phyloP scores from a whole-genome alignment of 2,329 filamentous ascomycete species.

The Alternaria brassicicola region DNA sequence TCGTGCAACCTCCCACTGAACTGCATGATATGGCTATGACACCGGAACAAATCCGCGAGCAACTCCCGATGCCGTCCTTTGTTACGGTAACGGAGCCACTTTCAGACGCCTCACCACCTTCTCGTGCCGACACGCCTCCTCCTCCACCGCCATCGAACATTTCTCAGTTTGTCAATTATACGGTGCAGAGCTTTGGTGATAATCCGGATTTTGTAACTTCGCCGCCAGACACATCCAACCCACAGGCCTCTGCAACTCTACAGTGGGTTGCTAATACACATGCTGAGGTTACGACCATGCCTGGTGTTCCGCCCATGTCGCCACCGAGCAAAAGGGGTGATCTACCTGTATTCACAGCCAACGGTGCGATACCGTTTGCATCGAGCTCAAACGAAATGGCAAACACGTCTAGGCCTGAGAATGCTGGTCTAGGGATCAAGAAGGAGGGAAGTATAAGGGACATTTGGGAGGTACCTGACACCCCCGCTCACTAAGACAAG shows the following conservation, averaged over 20 bases:
- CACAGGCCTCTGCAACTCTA: constrained; percentile 26
- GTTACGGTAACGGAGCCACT: constrained; percentile 30
- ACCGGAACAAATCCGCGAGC: constrained; percentile 45
- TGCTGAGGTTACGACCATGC: constrained; percentile 12
- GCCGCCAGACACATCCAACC: constrained; percentile 5
- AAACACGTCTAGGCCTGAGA: not conserved
- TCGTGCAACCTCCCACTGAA: constrained; percentile 39
- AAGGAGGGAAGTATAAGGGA: constrained; percentile 23
- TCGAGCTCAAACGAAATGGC: constrained; percentile 19
- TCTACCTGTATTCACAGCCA: constrained; percentile 58
- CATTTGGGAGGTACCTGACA: constrained; percentile 57
- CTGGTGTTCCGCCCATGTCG: constrained; percentile 28
- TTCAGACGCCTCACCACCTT: constrained; percentile 32
- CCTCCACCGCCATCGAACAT: constrained; percentile 43
- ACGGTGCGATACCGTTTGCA: constrained; percentile 45
- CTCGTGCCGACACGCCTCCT: constrained; percentile 47
- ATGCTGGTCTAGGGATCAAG: constrained; percentile 5
- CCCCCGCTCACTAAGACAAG: constrained; percentile 40
- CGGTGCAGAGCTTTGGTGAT: constrained; percentile 25
- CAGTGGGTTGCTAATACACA: constrained; percentile 44
- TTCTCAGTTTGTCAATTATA: constrained; percentile 45
- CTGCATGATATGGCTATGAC: constrained; percentile 40
- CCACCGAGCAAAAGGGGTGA: constrained; percentile 49
- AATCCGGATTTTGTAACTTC: not conserved
- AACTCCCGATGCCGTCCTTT: constrained; percentile 43